Evolutionary conservation across 1,284 basidiomycete genomes (phyloP), one percentile per base, ranked within the genome.

Genomic region (Malassezia brasiliensis): DNA sequence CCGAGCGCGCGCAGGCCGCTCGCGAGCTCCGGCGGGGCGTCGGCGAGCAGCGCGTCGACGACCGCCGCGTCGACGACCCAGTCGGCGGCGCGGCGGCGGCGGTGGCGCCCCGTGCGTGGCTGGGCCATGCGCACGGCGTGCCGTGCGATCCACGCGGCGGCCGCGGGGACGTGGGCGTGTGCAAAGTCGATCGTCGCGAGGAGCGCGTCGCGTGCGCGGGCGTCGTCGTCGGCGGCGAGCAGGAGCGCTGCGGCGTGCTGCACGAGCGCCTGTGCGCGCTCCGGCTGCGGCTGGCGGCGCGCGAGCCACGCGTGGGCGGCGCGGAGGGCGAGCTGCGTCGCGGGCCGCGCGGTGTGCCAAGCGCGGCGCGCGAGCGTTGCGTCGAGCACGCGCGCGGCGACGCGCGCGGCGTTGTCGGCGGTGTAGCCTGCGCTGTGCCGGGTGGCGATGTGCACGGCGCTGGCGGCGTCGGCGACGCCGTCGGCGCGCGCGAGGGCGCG

Each of bases 151-250:
- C 39, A 44, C 10, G 37, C 20, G 44, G 36, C 41, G n/a, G 53
- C 35, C 6, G 6, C 25, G 25, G 53, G 53, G n/a, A 44, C 19
- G 25, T 35, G 42, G 28, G 38, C 35, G 11, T 34, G 44, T 9
- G 55, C 50, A 17, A 46, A 15, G 17, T 11, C 14, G 20, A 47
- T 37, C 14, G 45, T 31, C 6, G n/a, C 25, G 32, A 40, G 35
- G 9, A 57, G 20, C 14, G 50, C 50, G 12, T 28, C 12, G 31
- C 55, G 49, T 22, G 35, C 55, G n/a, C 55, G 44, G 15, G 12
- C 15, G 30, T 45, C 48, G 30, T 52, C 50, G 10, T 25, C 44
- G 9, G 45, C 55, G 14, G 10, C 17, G 10, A 52, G 25, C 19
- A 46, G 44, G n/a, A 25, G 25, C n/a, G 37, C n/a, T 10, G 36